Evolutionary conservation across 2,329 filamentous ascomycete genomes (phyloP), one percentile per base, ranked within the genome.

Genomic region (Ceratocystis lukuohia): DNA sequence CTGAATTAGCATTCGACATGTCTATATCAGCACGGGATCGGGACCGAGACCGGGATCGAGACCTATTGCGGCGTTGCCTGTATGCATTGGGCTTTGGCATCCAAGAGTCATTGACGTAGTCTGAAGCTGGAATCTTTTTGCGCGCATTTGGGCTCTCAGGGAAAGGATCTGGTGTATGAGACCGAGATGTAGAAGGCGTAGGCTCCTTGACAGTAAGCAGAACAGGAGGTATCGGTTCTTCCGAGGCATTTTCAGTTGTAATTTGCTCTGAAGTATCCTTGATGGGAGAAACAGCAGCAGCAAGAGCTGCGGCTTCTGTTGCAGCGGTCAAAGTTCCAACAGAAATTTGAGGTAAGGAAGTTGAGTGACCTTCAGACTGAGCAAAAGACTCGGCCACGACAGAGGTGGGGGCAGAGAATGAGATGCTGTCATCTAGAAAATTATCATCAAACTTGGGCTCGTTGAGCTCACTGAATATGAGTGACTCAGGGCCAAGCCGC

Each of bases 351-450:
- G 48, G 65, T 12, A 59, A 20, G 22, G 57, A 17, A 3, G 46
- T 10, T 1, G 8, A 8, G 41, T 41, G 20, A 2, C 25, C 25
- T 22, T 48, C 10, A 20, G 62, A 62, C 12, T 30, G 22, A 20
- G 65, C 66, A 44, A 64, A 20, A n/a, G 65, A 48, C 15, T 62
- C 62, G 10, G 62, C 66, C 68, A 68, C 53, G 70, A 71, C 69
- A 4, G 65, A 68, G 15, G 53, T n/a, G 6, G 64, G 61, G 3
- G 61, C 45, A 37, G 64, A 64, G 20, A 68, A 68, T 2, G 67
- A 66, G 25, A 68, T 64, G 17, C 53, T 44, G 3, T 61, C 63
- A 6, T 61, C 63, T 6, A 68, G 64, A 22, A 64, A 53, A 12
- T 66, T 41, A 17, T 61, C 59, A 28, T 68, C 67, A 59, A 66